Conservation (phyloP, 176 grass and related monocot genomes). For the Cocos nucifera region DNA sequence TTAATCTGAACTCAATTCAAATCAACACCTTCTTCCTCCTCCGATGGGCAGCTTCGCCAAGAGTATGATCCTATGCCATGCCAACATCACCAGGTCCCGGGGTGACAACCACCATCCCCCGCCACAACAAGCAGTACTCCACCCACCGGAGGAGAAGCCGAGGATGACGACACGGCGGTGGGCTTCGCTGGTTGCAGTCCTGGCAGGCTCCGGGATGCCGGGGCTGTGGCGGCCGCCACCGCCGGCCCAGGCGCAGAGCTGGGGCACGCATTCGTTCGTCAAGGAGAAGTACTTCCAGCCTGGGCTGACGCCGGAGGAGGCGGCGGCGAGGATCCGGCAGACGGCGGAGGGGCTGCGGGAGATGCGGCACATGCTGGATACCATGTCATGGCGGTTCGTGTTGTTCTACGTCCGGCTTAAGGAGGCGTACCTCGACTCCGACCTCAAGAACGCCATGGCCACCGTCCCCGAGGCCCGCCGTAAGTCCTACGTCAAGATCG, state of each 20-base stretch:
- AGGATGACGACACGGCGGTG: slow-evolving; percentile 19
- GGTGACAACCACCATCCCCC: neutral
- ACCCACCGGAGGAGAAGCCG: slow-evolving; percentile 6
- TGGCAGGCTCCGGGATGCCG: slow-evolving; percentile 26
- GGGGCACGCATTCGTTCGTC: slow-evolving; percentile 76
- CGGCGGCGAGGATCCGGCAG: slow-evolving; percentile 72
- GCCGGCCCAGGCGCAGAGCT: slow-evolving; percentile 32
- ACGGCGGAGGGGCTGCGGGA: slow-evolving; percentile 72
- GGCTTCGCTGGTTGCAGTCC: slow-evolving; percentile 12
- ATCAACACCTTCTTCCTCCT: neutral
- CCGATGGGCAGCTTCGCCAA: slow-evolving; percentile 67
- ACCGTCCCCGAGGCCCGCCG: slow-evolving; percentile 42
- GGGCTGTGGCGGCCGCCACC: neutral
- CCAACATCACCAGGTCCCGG: slow-evolving; percentile 1
- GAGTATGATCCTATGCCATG: slow-evolving; percentile 62
- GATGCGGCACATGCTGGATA: slow-evolving; percentile 84
- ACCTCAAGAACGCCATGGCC: slow-evolving; percentile 74
- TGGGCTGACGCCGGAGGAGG: slow-evolving; percentile 51
- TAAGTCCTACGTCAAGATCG: slow-evolving; percentile 54
- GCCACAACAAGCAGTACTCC: neutral
- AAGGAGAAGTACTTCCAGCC: slow-evolving; percentile 76
- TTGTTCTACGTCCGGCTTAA: slow-evolving; percentile 75
- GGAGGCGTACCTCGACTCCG: slow-evolving; percentile 66
- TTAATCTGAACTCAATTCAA: too few species aligned
- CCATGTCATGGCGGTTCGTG: slow-evolving; percentile 92